Base-by-base conservation (phyloP, 192 early-diverging fungal species). In the Pecoramyces ruminantium region DNA sequence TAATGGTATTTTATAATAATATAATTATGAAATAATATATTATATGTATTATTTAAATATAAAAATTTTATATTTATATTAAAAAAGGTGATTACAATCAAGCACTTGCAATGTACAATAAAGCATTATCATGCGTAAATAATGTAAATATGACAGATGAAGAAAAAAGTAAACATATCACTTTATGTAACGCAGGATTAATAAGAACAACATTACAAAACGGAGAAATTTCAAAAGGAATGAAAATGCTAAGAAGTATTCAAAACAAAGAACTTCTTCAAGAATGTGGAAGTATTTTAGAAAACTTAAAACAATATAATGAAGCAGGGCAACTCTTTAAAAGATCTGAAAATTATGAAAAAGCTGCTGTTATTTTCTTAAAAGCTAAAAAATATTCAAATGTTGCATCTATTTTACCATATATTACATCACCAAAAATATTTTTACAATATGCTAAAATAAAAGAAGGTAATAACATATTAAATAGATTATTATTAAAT, bases 31-130 rank as follows among this genome's bases (percentile, higher is more conserved):
- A 34, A 34, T 34, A 34, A 34, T 34, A 34, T 34, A 34, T 11
- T 34, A 34, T 34, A 34, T 34, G 11, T 34, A 34, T 6, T 34
- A 34, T 34, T 34, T 34, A 6, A 34, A 11, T 34, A 34, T 34
- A n/a, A n/a, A n/a, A n/a, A n/a, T n/a, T n/a, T n/a, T n/a, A n/a
- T n/a, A n/a, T n/a, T n/a, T n/a, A n/a, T n/a, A n/a, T n/a, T n/a
- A n/a, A n/a, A n/a, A n/a, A 11, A 67, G 51, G 51, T 67, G 51
- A 67, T 29, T 87, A 82, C 39, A 51, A 84, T 13, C 88, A 90
- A 38, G 89, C 89, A 1, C 78, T 87, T 0, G 78, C 80, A 6
- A 90, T 89, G 88, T 90, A 86, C 77, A 86, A 90, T 79, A 84
- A 80, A 27, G 88, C 88, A 15, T 81, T 88, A n/a, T 29, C 17